Percentiles rank a stretch among this genome's conserved stretches.
These are phyloP conservation scores for Hypomyces perniciosus DNA, from an alignment of 2,329 filamentous ascomycete species.

Conservation along the genomic window DNA sequence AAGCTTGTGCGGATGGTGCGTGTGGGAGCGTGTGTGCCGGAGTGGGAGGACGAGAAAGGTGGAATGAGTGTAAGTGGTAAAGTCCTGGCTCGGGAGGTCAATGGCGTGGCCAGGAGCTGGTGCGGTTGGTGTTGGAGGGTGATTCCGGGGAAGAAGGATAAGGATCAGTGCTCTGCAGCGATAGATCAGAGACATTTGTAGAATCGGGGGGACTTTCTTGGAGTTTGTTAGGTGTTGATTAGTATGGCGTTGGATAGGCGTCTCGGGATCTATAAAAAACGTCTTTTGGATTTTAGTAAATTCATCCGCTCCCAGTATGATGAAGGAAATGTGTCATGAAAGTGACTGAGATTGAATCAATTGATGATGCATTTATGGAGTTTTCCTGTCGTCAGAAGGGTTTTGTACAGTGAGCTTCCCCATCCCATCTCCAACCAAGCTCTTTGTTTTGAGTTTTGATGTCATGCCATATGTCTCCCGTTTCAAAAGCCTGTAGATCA, in stretches of 20 bases:
- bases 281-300: too few relatives aligned
- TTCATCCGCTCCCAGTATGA: too few relatives aligned
- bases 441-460: too few relatives aligned
- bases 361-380: too few relatives aligned
- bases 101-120: constrained; percentile 68
- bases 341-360: too few relatives aligned
- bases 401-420: too few relatives aligned
- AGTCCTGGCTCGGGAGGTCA: constrained; percentile 65
- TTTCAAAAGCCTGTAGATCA: constrained; percentile 2
- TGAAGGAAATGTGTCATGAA: too few relatives aligned
- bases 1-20: constrained; percentile 78
- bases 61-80: constrained; percentile 34
- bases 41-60: constrained; percentile 73
- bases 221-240: too few relatives aligned
- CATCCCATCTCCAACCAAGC: too few relatives aligned
- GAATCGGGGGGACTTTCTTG: too few relatives aligned
- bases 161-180: constrained; percentile 20
- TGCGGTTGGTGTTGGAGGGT: constrained; percentile 87
- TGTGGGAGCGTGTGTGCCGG: constrained; percentile 78
- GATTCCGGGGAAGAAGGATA: constrained; percentile 53
- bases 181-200: neutral
- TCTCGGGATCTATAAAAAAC: neutral
- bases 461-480: too few relatives aligned
- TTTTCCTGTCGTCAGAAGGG: too few relatives aligned
- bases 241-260: neutral